A percentile compares a stretch with the other conserved stretches of the same genome.
phyloP scores from a whole-genome alignment of 441 rosid genomes.

The Bocquillonia castaneifolia region DNA sequence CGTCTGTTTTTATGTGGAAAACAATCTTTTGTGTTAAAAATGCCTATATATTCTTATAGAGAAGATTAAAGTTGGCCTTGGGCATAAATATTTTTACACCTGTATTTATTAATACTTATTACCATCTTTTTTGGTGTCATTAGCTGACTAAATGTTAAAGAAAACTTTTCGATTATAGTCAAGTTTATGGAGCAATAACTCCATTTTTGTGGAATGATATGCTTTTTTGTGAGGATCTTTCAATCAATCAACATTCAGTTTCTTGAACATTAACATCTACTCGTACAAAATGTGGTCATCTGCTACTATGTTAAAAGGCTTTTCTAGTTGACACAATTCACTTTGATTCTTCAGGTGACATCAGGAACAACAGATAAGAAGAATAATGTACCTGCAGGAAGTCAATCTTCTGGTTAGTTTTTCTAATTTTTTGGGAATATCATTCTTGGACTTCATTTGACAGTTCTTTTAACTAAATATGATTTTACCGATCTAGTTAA shows the following conservation, averaged over 20 bases:
- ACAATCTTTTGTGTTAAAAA: too few relatives aligned
- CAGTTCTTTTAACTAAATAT: constrained; percentile 1
- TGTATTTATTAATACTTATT: too few relatives aligned
- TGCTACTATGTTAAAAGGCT: neutral
- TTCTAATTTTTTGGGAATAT: neutral
- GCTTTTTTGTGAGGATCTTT: neutral
- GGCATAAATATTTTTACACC: too few relatives aligned
- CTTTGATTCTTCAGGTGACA: constrained; percentile 40
- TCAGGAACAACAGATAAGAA: constrained; percentile 44
- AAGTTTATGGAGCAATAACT: too few relatives aligned
- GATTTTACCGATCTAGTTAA: neutral
- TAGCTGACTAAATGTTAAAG: too few relatives aligned
- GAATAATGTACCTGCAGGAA: constrained; percentile 33
- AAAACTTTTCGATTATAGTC: too few relatives aligned
- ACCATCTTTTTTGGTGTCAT: too few relatives aligned
- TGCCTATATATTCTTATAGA: too few relatives aligned
- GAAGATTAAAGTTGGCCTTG: too few relatives aligned
- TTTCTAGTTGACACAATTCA: constrained; percentile 10
- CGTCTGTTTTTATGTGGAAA: too few relatives aligned
- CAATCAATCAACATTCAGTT: neutral
- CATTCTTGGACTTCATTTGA: neutral
- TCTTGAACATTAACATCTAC: neutral
- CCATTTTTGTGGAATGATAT: neutral
- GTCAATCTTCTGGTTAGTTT: constrained; percentile 64
- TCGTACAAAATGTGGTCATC: neutral